Conservation (phyloP, 805 yeast species). For the Sporopachydermia quercuum region DNA sequence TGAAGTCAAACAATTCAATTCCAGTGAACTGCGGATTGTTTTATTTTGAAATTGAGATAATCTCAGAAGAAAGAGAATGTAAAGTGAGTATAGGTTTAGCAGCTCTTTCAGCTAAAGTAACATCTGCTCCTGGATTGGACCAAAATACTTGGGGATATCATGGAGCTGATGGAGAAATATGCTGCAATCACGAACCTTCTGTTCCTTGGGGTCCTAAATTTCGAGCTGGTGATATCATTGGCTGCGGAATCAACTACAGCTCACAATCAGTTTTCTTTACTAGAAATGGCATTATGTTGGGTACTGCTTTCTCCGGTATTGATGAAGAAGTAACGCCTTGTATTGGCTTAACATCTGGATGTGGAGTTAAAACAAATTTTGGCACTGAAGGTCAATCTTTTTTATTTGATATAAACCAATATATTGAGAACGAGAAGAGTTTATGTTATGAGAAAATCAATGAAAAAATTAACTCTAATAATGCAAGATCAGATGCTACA, state of each 20-base stretch:
- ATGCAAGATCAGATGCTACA: conserved; percentile 11
- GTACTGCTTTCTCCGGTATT: conserved; percentile 36
- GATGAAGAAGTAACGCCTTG: conserved; percentile 31
- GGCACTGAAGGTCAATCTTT: conserved; percentile 27
- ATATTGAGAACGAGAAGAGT: conserved; percentile 31
- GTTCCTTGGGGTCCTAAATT: conserved; percentile 29
- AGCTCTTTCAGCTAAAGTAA: conserved; percentile 16
- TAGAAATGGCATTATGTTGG: conserved; percentile 58
- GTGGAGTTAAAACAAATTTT: conserved; percentile 35
- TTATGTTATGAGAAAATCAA: conserved; percentile 16
- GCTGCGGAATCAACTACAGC: conserved; percentile 69
- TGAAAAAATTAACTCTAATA: conserved; percentile 4
- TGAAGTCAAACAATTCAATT: conserved; percentile 22
- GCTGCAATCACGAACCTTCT: conserved; percentile 23
- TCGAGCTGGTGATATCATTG: conserved; percentile 51
- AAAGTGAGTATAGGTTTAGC: conserved; percentile 27
- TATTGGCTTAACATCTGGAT: conserved; percentile 30
- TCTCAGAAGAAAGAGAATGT: conserved; percentile 21
- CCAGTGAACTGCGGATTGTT: conserved; percentile 29
- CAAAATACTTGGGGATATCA: conserved; percentile 35
- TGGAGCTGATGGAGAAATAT: conserved; percentile 33
- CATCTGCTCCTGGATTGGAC: conserved; percentile 34
- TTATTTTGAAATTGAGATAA: conserved; percentile 34
- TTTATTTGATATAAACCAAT: conserved; percentile 42
- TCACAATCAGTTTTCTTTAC: conserved; percentile 57